Conservation (phyloP, 1,284 basidiomycete genomes). For the Anthracocystis panici-leucophaei region DNA sequence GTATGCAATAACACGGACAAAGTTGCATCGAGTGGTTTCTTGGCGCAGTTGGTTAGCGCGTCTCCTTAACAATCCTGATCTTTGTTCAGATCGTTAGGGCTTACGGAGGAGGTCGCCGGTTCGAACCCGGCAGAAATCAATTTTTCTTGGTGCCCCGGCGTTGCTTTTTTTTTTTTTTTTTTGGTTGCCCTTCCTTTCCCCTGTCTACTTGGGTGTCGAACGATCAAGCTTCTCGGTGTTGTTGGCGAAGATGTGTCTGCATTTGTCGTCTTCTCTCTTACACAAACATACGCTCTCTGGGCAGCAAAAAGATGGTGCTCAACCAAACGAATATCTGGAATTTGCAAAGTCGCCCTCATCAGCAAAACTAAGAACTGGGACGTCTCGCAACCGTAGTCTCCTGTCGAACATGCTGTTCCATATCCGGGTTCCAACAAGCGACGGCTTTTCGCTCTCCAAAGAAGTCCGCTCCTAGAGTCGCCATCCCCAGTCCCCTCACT, state of each 20-base stretch:
- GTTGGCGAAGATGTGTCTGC: too few species aligned
- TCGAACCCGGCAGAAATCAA: constrained; percentile 59
- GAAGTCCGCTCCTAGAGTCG: constrained; percentile 37
- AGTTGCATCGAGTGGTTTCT: constrained; percentile 25
- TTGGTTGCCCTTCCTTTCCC: too few species aligned
- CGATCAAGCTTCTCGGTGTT: too few species aligned
- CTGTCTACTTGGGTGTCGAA: too few species aligned
- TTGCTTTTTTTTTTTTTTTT: neutral
- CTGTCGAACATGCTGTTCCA: constrained; percentile 28
- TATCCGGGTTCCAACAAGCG: constrained; percentile 47
- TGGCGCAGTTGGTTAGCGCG: constrained; percentile 60
- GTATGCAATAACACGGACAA: neutral
- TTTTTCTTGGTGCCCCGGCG: constrained; percentile 11
- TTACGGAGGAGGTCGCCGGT: constrained; percentile 58
- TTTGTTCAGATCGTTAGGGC: constrained; percentile 33
- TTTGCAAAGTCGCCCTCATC: neutral
- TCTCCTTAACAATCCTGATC: constrained; percentile 54
- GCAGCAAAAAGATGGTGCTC: neutral
- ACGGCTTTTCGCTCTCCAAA: constrained; percentile 43
- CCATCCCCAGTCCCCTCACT: constrained; percentile 1
- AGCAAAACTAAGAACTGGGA: neutral
- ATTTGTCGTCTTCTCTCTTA: too few species aligned
- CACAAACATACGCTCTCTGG: neutral
- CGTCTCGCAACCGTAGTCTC: constrained; percentile 20
- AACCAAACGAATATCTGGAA: neutral